Base-by-base conservation (phyloP, 805 yeast species). In the Jamesozyma jinghongensis region DNA sequence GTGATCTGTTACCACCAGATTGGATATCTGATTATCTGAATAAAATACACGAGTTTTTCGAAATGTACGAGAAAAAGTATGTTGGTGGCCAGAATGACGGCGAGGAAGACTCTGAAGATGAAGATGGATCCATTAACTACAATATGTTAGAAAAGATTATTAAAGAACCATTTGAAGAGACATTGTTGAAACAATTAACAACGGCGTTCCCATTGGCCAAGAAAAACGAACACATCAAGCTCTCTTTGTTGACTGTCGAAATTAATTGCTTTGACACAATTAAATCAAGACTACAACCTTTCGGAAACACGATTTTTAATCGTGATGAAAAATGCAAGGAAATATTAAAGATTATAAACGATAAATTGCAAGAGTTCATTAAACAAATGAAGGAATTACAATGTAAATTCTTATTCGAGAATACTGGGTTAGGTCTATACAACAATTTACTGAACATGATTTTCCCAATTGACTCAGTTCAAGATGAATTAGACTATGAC, bases 1-100 rank as follows among this genome's bases (percentile, higher is more conserved):
- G 33, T 22, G 85, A 85, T 45, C 64, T 84, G 18, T 74, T 80
- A 45, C 79, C 94, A 4, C 95, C 97, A 0, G 94, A 84, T 44
- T 88, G 94, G 87, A 63, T 84, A 18, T 66, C 73, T 37, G 80
- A 75, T n/a, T 77, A 80, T 49, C 70, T 61, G 22, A 47, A 42
- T 32, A 50, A 52, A 34, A 19, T 81, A 36, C 65, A 75, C 0
- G 81, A 76, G 13, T 65, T 82, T 22, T 66, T 80, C 42, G 75
- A 76, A 1, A 59, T 85, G 2, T 70, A 82, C 45, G 77, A 75
- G 16, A 39, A 31, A 20, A 56, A 46, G 18, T 32, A 44, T 5
- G 45, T 65, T 48, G 42, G 52, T 2, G 32, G 36, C 13, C 57
- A 71, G 3, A 43, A 45, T 1, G 43, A 45, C 1, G 11, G 33